A percentile compares a stretch with the other conserved stretches of the same genome.
These are phyloP conservation scores for Periconia sp. DNA, from an alignment of 2,329 filamentous ascomycete genomes.

Conservation along the genomic window DNA sequence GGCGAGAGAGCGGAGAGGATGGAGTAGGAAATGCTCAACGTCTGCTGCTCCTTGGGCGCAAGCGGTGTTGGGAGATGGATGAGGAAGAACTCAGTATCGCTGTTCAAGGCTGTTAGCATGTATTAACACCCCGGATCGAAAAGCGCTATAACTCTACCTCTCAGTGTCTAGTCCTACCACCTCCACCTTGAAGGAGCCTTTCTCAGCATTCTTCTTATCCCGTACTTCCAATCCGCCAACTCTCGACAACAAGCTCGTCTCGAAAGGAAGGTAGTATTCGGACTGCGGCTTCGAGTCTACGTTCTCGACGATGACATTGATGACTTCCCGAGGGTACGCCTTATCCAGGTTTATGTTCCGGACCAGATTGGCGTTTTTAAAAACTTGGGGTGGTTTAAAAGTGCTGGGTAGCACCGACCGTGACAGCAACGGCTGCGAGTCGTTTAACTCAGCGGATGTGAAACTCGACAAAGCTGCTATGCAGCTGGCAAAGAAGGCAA, in stretches of 20 bases:
- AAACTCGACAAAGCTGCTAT: slow-evolving; percentile 63
- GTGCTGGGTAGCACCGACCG: slow-evolving; percentile 50
- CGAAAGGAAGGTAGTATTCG: slow-evolving; percentile 91
- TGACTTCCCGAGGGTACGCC: slow-evolving; percentile 82
- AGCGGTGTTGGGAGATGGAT: slow-evolving; percentile 78
- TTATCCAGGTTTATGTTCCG: slow-evolving; percentile 92
- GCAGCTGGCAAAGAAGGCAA: slow-evolving; percentile 42
- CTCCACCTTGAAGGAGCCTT: slow-evolving; percentile 69
- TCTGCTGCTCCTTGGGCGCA: slow-evolving; percentile 75
- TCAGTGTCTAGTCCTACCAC: slow-evolving; percentile 60
- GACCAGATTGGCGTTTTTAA: slow-evolving; percentile 90
- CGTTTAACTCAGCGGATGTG: slow-evolving; percentile 59
- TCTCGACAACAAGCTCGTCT: slow-evolving; percentile 70
- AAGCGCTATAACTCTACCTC: slow-evolving; percentile 46
- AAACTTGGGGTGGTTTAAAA: slow-evolving; percentile 86
- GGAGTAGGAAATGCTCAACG: slow-evolving; percentile 83
- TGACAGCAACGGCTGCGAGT: slow-evolving; percentile 59
- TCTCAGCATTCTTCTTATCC: slow-evolving; percentile 79
- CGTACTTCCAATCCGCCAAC: slow-evolving; percentile 88
- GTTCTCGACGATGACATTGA: slow-evolving; percentile 96
- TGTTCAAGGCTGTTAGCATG: slow-evolving; percentile 43
- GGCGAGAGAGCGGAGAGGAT: slow-evolving; percentile 77
- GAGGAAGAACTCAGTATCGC: slow-evolving; percentile 71
- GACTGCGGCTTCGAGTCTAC: slow-evolving; percentile 74
- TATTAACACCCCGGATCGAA: slow-evolving; percentile 5